phyloP scores from a whole-genome alignment of 108 stramenopile species.

The Nitzschia putrida region DNA sequence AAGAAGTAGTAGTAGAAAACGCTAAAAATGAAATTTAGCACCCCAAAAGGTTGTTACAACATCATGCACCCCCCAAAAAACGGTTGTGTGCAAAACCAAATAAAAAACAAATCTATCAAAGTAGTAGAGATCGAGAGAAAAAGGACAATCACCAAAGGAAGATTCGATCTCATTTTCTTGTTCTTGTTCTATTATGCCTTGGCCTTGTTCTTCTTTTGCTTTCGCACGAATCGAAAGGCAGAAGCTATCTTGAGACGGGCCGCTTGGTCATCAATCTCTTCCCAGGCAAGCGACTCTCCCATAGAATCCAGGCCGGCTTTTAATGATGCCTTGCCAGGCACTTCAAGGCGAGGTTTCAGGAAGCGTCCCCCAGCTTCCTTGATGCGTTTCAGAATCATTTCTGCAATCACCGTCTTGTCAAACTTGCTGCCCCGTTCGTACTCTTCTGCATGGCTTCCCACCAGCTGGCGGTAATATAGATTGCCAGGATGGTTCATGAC shows the following conservation, averaged over 20 bases:
- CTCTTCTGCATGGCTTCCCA: slow-evolving; percentile 3
- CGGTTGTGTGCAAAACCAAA: too few species aligned
- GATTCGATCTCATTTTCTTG: too few species aligned
- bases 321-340: background rate
- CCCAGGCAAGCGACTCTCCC: background rate
- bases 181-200: too few species aligned
- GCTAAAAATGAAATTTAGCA: too few species aligned
- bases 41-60: too few species aligned
- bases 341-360: background rate
- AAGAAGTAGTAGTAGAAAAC: too few species aligned
- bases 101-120: too few species aligned
- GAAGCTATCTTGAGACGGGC: slow-evolving; percentile 2
- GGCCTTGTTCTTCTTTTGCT: background rate
- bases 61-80: too few species aligned
- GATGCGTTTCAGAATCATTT: slow-evolving; percentile 7
- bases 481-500: slow-evolving; percentile 14
- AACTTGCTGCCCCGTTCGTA: slow-evolving; percentile 4
- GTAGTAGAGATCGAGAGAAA: too few species aligned
- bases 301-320: background rate
- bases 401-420: slow-evolving; percentile 27
- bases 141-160: too few species aligned
- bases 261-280: slow-evolving; percentile 3
- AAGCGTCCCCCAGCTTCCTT: slow-evolving; percentile 16
- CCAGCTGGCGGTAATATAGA: background rate
- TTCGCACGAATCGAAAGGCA: background rate